Evolutionary conservation across 78 protist species (phyloP).

Genomic region (Dictyostelium discoideum): dicty_2.7 NC_007089.4:2879001-2879500

Average conservation of each 20-base stretch:
- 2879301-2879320: no score
- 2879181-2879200: neutral
- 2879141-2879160: neutral
- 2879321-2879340: no score
- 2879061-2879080: no score
- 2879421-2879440: neutral
- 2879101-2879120: neutral
- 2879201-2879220: neutral
- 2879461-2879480: neutral
- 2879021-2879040: no score
- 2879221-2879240: neutral
- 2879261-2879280: neutral
- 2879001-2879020: no score
- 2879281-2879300: no score
- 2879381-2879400: neutral
- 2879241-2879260: neutral
- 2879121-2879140: neutral
- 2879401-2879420: neutral
- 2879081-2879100: no score
- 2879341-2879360: no score
- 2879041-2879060: no score
- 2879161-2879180: neutral
- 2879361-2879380: neutral
- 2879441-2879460: neutral
- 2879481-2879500: neutral